Percentiles rank a stretch among this genome's conserved stretches.
These are phyloP conservation scores for Paecilomyces fulvus DNA, from an alignment of 2,329 filamentous ascomycete genomes.

Conservation along the genomic window DNA sequence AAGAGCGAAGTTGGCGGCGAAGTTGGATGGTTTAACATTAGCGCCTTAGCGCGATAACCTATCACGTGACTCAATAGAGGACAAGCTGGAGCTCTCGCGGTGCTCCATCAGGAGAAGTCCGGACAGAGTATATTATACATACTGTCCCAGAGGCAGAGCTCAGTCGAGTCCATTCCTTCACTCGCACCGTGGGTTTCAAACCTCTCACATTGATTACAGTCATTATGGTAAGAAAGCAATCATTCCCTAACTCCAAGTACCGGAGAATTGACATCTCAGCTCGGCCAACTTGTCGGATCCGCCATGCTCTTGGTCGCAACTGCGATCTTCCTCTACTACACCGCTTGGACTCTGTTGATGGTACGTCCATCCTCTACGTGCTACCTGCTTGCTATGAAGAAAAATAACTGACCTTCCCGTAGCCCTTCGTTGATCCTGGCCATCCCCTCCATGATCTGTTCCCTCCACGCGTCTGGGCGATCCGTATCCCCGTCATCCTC, in stretches of 20 bases:
- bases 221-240: slow-evolving; percentile 1
- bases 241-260: neutral
- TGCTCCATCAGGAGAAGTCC: neutral
- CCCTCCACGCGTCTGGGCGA: slow-evolving; percentile 95
- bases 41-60: neutral
- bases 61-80: neutral
- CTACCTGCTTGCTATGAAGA: slow-evolving; percentile 1
- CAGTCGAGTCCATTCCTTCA: neutral
- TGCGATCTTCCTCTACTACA: slow-evolving; percentile 81
- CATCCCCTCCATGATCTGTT: slow-evolving; percentile 93
- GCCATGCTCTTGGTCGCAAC: slow-evolving; percentile 68
- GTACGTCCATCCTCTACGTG: slow-evolving; percentile 42
- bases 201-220: neutral
- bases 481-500: slow-evolving; percentile 95
- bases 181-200: neutral
- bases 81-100: neutral
- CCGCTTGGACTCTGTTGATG: slow-evolving; percentile 95
- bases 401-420: slow-evolving; percentile 1
- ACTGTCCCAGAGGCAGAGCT: neutral
- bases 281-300: slow-evolving; percentile 77
- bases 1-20: neutral
- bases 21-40: neutral
- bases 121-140: neutral
- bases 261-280: slow-evolving; percentile 45
- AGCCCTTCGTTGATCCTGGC: slow-evolving; percentile 96